Evolutionary conservation across 2,329 filamentous ascomycete species (phyloP), one percentile per base, ranked within the genome.

Genomic region (Colletotrichum sp.): DNA sequence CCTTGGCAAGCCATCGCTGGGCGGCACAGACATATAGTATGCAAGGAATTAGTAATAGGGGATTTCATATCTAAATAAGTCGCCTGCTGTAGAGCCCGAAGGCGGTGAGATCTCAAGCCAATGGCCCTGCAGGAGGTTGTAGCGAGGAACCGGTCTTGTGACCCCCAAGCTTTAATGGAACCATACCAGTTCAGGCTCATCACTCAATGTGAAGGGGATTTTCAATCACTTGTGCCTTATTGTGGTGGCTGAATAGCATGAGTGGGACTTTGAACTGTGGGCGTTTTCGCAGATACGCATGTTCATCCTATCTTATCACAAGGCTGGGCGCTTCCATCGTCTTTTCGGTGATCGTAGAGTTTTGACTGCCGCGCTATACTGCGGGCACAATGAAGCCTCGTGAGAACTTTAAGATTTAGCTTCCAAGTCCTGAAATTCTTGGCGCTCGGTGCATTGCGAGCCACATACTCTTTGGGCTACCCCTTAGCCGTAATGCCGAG

Each of bases 361-460:
- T 48, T 22, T 22, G 1, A n/a, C 8, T 22, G n/a, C 1, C 44
- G n/a, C 4, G 11, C 19, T 0, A 13, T 13, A 48, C n/a, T 0
- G 1, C 11, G 2, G 44, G 8, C 0, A 8, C 3, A 22, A 12
- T 22, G 6, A 8, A 48, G n/a, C 44, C n/a, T 48, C n/a, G n/a
- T 1, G 6, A 22, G 11, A 22, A 12, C 11, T 48, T 0, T 8
- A 6, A 22, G 2, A 22, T 48, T 48, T 0, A 48, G n/a, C n/a
- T 8, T 48, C 11, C 13, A 4, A 7, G 44, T 48, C 44, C 11
- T 22, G 6, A 8, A 48, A 7, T 2, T 48, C 44, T 22, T 48
- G n/a, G 11, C 19, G 11, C 44, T 22, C n/a, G 11, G 6, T n/a
- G 44, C n/a, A 13, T 48, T 48, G 44, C 6, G 6, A 48, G 11